Evolutionary conservation across 2,329 filamentous ascomycete genomes (phyloP), one percentile per base, ranked within the genome.

Genomic region (Fusarium haematococcum): DNA sequence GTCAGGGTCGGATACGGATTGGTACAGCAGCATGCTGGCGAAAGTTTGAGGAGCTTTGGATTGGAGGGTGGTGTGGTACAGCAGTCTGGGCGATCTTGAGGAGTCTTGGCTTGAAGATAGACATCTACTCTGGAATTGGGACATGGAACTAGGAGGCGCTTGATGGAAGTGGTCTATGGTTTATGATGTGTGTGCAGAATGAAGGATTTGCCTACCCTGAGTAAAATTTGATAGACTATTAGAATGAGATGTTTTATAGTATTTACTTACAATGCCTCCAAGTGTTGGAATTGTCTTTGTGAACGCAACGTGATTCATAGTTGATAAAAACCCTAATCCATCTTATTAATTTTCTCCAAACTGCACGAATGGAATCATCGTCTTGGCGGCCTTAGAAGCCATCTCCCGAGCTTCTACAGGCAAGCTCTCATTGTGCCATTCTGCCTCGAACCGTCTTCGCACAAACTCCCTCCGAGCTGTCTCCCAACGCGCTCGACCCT

Each of bases 401-500:
- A 71, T 3, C 0, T 50, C 27, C 0, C 68, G 63, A 10, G 41
- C 64, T 2, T 56, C 10, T 0, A 0, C 7, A 0, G 68, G 18
- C 0, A 71, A 5, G 0, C 54, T 16, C 11, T 18, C 25, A 1
- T 71, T 71, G 0, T 9, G 16, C 14, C 63, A 45, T 30, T 71
- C 69, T 2, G 25, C 68, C 13, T 68, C 50, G 9, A 71, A 68
- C 4, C 68, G 20, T 0, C 52, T 43, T 0, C 63, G 50, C 0
- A 41, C 20, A 27, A 71, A 71, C 23, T 71, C 69, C 16, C 45
- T 71, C 1, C 35, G 3, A 1, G 69, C 63, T 1, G 69, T 71
- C 8, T 68, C 69, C 69, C 69, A 71, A 2, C 69, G 39, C 7
- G 64, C 68, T 1, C 58, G 37, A 1, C 43, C 37, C 10, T 71